Percentiles rank a stretch among this genome's conserved stretches.
phyloP scores from a whole-genome alignment of 768 basidiomycete genomes.

The Boletus reticuloceps region DNA sequence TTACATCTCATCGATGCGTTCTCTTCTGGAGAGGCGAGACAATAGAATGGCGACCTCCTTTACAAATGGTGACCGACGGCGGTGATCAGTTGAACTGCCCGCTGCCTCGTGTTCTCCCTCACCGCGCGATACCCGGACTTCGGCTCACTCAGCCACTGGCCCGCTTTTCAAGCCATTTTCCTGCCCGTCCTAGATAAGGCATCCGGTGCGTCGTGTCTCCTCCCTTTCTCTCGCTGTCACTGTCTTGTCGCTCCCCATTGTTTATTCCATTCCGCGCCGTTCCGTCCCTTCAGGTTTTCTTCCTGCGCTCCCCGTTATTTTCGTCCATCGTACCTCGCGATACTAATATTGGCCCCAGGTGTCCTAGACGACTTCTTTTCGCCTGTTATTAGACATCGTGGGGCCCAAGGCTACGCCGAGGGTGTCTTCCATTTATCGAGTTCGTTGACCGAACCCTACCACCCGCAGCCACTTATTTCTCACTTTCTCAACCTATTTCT shows the following conservation, averaged over 20 bases:
- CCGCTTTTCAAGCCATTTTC: not conserved
- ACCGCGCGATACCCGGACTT: slow-evolving; percentile 10
- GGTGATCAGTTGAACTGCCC: too few relatives aligned
- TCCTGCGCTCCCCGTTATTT: slow-evolving; percentile 4
- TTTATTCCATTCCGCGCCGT: not conserved
- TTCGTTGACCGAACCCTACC: slow-evolving; percentile 24
- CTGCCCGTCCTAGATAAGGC: slow-evolving; percentile 10
- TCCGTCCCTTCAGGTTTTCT: too few relatives aligned
- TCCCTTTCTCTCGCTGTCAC: too few relatives aligned
- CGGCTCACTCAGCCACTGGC: not conserved
- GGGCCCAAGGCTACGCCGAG: slow-evolving; percentile 15
- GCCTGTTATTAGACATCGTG: slow-evolving; percentile 5
- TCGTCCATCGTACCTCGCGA: slow-evolving; percentile 1
- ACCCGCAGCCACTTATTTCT: slow-evolving; percentile 6
- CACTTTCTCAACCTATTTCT: slow-evolving; percentile 13
- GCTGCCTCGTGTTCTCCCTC: slow-evolving; percentile 19
- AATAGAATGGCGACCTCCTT: not conserved
- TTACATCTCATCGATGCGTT: not conserved
- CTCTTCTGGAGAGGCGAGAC: not conserved
- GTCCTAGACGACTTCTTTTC: slow-evolving; percentile 5
- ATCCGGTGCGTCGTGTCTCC: slow-evolving; percentile 1
- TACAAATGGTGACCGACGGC: too few relatives aligned
- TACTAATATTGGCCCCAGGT: slow-evolving; percentile 10
- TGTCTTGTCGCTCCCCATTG: too few relatives aligned
- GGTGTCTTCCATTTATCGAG: slow-evolving; percentile 2